Base-by-base conservation (phyloP, 192 early-diverging fungal genomes). In the Phycomyces nitens region DNA sequence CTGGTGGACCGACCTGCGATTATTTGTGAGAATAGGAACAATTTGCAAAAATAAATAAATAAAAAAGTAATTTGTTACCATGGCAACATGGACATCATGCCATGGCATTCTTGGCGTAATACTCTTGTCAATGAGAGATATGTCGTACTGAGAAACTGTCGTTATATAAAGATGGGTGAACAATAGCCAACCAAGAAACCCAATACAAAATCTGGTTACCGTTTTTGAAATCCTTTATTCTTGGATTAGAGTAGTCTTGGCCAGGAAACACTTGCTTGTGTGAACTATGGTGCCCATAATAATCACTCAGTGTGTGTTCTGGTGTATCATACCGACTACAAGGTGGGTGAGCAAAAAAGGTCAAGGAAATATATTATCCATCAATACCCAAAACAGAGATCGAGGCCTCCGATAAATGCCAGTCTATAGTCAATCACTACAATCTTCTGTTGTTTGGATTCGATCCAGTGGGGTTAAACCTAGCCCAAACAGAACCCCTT, bases 201-300 rank as follows among this genome's bases (percentile, higher is more conserved):
- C n/a, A n/a, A n/a, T n/a, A n/a, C n/a, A n/a, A n/a, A n/a, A n/a
- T n/a, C n/a, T n/a, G n/a, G n/a, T 20, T 74, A 84, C 83, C 83
- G 60, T 85, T 78, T 7, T 47, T 23, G 60, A 85, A 85, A 75
- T 96, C 92, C 60, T 88, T 88, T 60, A 93, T 83, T n/a, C 94
- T 84, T 29, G 94, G 89, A 69, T 96, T 96, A 60, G 84, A 87
- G 77, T 91, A 96, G 72, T 96, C 94, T 80, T 89, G 89, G 14
- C 90, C 91, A 41, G 87, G 81, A 67, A 80, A 85, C 20, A 85
- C 63, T 50, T 75, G 75, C n/a, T 65, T 55, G 21, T 79, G 18
- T 29, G 27, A 55, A 24, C 82, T 67, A 1, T 72, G 69, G n/a
- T 8, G 5, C 14, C 70, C 54, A 49, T 77, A 77, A 70, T 89